Conservation (phyloP, 495 filamentous ascomycete species). For the Penicillium fimorum region DNA sequence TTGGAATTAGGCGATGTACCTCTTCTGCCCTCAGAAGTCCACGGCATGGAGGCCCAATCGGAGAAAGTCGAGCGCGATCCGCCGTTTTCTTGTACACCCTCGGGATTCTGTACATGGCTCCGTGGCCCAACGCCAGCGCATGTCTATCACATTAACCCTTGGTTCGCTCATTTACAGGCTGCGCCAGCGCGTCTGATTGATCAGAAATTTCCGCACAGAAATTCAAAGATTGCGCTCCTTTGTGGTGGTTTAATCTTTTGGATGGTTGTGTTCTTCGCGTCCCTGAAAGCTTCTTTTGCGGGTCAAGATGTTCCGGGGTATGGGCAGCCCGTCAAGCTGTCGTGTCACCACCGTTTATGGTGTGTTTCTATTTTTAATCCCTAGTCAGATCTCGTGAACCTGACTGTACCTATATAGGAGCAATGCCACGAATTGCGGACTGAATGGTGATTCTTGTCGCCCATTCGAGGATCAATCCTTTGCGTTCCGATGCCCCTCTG, state of each 20-base stretch:
- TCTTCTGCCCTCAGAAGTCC: constrained; percentile 14
- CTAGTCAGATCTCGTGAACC: not conserved
- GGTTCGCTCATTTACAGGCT: constrained; percentile 61
- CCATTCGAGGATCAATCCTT: constrained; percentile 67
- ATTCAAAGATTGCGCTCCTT: constrained; percentile 52
- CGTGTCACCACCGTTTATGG: constrained; percentile 54
- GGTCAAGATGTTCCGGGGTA: constrained; percentile 60
- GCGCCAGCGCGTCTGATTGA: constrained; percentile 60
- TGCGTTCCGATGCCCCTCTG: constrained; percentile 72
- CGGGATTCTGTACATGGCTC: constrained; percentile 31
- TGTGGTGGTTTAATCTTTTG: constrained; percentile 57
- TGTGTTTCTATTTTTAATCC: constrained; percentile 23
- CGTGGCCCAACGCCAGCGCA: constrained; percentile 59
- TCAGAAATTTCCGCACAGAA: constrained; percentile 52
- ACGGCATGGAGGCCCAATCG: not conserved
- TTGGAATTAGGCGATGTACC: constrained; percentile 27
- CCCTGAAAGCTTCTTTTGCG: constrained; percentile 58
- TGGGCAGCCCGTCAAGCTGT: constrained; percentile 54
- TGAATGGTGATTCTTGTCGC: constrained; percentile 68
- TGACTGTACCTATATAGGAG: constrained; percentile 23
- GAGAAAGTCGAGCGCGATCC: constrained; percentile 14
- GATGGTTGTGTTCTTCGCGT: constrained; percentile 62
- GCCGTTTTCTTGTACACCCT: constrained; percentile 30
- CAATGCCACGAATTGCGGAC: constrained; percentile 61
- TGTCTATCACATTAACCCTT: constrained; percentile 60